Evolutionary conservation across 371 early-diverging fungal genomes (phyloP).

Genomic region (Haplosporangium sp.): DNA sequence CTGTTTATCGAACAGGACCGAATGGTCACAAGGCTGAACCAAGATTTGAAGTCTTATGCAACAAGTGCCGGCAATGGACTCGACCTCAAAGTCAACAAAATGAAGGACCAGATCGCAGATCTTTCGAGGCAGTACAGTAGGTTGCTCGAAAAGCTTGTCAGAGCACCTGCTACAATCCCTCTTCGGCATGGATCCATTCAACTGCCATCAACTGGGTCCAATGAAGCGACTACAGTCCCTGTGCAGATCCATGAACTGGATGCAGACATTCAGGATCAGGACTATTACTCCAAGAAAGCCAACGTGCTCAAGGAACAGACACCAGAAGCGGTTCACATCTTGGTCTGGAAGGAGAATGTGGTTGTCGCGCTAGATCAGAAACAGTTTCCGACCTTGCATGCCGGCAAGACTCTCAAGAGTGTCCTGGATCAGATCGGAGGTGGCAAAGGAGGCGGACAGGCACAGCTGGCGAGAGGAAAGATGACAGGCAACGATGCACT

Average conservation of each 20-base stretch:
- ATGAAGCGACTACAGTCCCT: neutral
- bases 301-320: constrained; percentile 61
- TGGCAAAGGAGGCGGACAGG: constrained; percentile 59
- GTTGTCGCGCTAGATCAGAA: constrained; percentile 61
- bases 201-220: neutral
- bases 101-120: constrained; percentile 42
- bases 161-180: constrained; percentile 9
- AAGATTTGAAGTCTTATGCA: constrained; percentile 55
- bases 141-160: constrained; percentile 35
- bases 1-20: constrained; percentile 63
- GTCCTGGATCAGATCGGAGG: constrained; percentile 45
- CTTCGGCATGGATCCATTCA: constrained; percentile 1
- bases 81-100: constrained; percentile 32
- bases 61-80: constrained; percentile 40
- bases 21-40: constrained; percentile 59
- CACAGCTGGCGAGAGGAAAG: constrained; percentile 53
- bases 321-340: constrained; percentile 59
- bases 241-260: constrained; percentile 66
- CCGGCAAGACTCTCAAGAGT: constrained; percentile 58
- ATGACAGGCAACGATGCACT: constrained; percentile 7
- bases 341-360: constrained; percentile 63
- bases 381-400: constrained; percentile 59
- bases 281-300: constrained; percentile 65
- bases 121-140: constrained; percentile 30
- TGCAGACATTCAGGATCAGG: constrained; percentile 58